Evolutionary conservation across 2,329 filamentous ascomycete species (phyloP), one percentile per base, ranked within the genome.

Genomic region (Hirsutella thompsonii): DNA sequence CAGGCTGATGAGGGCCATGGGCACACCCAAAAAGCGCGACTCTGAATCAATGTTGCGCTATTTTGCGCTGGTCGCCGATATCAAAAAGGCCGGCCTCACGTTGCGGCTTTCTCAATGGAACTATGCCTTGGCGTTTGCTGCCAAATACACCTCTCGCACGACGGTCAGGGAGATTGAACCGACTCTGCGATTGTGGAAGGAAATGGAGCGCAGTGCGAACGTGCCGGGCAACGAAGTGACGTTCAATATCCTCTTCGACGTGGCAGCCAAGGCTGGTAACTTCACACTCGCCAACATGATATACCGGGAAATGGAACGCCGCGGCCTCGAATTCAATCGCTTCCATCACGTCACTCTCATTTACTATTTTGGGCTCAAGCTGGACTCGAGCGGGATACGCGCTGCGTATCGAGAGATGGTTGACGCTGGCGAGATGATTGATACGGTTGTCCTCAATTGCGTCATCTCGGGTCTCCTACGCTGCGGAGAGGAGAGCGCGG

Each of bases 201-300:
- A 92, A 52, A 96, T 96, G 88, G 92, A 98, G 59, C 70, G 74
- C 37, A 64, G 76, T 4, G 79, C 79, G 2, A 72, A 74, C 1
- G 59, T 87, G 13, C 63, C 65, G 49, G 80, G 74, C 29, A 83
- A 83, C 50, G 70, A 77, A 38, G 81, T 88, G n/a, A 94, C 90
- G 0, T 93, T 98, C 61, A 94, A 92, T 55, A 83, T 95, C 37
- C 71, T 98, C 11, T 95, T 94, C 51, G 84, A 95, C 54, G 74
- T 87, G 10, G 87, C 92, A 1, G 76, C 86, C 49, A 93, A 92
- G 58, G 79, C 86, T 0, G 83, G 84, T 32, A 92, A 93, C 54
- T 94, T 83, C 49, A 68, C 69, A 1, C 74, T 96, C 19, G 89
- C 88, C 3, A 84, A 95, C 51, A 84, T 86, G 64, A 75, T 96